A percentile compares a stretch with the other conserved stretches of the same genome.
Conservation (phyloP, 805 yeast genomes). For the Pichia gijzeniarum region DNA sequence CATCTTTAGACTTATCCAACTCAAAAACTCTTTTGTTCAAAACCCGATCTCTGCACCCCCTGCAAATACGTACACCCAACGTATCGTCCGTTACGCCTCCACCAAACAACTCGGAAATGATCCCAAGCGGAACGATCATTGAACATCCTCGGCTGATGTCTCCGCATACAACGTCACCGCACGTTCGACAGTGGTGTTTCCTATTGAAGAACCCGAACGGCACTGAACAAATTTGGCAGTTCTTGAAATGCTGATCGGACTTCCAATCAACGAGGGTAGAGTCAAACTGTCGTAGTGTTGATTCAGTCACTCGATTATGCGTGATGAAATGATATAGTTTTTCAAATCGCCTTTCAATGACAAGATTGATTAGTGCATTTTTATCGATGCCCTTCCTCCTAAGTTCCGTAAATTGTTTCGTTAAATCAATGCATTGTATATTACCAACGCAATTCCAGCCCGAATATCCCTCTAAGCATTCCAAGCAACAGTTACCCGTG, state of each 20-base stretch:
- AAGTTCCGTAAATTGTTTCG: constrained; percentile 31
- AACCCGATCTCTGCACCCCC: constrained; percentile 56
- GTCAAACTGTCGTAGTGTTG: constrained; percentile 33
- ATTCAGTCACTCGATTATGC: constrained; percentile 7
- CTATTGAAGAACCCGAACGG: constrained; percentile 49
- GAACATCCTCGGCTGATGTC: constrained; percentile 61
- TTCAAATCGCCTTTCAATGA: constrained; percentile 40
- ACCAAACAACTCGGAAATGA: constrained; percentile 33
- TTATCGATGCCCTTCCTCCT: constrained; percentile 36
- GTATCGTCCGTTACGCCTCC: constrained; percentile 12
- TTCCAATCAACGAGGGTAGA: constrained; percentile 60
- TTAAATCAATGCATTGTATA: constrained; percentile 30
- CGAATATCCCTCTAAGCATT: constrained; percentile 51
- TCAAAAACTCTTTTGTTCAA: constrained; percentile 48
- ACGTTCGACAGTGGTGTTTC: constrained; percentile 87
- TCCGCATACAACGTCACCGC: constrained; percentile 81
- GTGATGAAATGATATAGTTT: constrained; percentile 52
- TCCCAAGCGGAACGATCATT: constrained; percentile 52
- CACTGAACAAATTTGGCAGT: constrained; percentile 60
- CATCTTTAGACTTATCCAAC: constrained; percentile 32
- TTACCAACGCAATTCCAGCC: constrained; percentile 37
- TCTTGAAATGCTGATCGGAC: constrained; percentile 33
- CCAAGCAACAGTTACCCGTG: constrained; percentile 67
- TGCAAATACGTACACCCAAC: constrained; percentile 53
- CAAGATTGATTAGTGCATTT: constrained; percentile 25